These are phyloP conservation scores for Phytopythium boreale DNA, from an alignment of 352 stramenopile species.

Conservation along the genomic window DNA sequence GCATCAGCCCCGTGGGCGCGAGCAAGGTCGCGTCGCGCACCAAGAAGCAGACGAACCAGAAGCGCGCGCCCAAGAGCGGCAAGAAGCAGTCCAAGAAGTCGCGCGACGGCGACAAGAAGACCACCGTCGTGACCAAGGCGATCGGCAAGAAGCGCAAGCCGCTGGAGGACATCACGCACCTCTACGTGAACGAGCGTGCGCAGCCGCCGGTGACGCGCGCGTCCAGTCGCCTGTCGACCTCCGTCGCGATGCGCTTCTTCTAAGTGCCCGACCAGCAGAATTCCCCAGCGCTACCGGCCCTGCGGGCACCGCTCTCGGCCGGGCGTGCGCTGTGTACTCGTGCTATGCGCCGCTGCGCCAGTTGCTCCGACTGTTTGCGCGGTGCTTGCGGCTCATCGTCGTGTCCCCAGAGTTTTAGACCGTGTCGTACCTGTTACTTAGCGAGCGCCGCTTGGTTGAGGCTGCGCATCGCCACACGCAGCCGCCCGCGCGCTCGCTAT, in stretches of 20 bases:
- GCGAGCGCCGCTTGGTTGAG: not conserved
- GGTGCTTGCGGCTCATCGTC: not conserved
- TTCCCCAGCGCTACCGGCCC: not conserved
- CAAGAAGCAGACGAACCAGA: slow-evolving; percentile 11
- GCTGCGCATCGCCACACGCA: not conserved
- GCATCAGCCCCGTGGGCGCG: slow-evolving; percentile 8
- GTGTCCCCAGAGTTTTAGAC: not conserved
- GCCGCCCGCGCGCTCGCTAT: not conserved
- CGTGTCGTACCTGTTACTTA: not conserved
- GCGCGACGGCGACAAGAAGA: slow-evolving; percentile 9
- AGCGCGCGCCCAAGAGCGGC: slow-evolving; percentile 20
- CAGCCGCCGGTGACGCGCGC: slow-evolving; percentile 6
- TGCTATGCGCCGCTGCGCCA: not conserved
- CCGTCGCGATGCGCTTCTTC: slow-evolving; percentile 50
- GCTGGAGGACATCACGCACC: slow-evolving; percentile 65
- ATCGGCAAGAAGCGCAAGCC: slow-evolving; percentile 34
- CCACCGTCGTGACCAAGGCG: slow-evolving; percentile 18
- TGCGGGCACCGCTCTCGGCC: too few relatives aligned
- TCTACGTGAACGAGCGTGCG: slow-evolving; percentile 44
- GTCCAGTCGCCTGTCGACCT: slow-evolving; percentile 23
- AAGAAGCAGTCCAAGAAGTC: slow-evolving; percentile 22
- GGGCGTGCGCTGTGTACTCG: not conserved
- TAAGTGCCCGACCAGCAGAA: slow-evolving; percentile 13
- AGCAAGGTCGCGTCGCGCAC: slow-evolving; percentile 17
- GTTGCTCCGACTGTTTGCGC: not conserved